Evolutionary conservation across 805 yeast genomes (phyloP).

Genomic region (Schwanniomyces sp.): DNA sequence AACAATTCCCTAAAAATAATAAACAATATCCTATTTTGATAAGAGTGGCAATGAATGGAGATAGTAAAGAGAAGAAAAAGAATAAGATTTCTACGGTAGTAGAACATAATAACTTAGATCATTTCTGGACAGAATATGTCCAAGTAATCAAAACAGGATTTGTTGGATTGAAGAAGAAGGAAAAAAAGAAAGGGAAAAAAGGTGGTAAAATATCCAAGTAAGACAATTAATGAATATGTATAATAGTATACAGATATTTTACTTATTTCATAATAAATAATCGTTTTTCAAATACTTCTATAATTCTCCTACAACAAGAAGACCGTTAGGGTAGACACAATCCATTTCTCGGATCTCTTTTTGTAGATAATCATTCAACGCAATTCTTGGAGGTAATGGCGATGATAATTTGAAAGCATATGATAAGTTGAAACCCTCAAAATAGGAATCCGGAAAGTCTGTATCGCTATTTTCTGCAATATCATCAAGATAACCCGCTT

Average conservation of each 20-base stretch:
- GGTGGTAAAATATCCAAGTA: slow-evolving; percentile 35
- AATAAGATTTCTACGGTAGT: slow-evolving; percentile 75
- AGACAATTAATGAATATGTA: neutral
- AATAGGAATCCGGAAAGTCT: slow-evolving; percentile 4
- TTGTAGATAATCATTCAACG: slow-evolving; percentile 23
- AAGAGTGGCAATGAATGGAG: slow-evolving; percentile 61
- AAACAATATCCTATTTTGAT: slow-evolving; percentile 61
- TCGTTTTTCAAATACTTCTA: neutral
- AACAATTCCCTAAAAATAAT: slow-evolving; percentile 16
- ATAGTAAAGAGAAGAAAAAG: slow-evolving; percentile 49
- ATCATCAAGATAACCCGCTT: slow-evolving; percentile 41
- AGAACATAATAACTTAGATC: slow-evolving; percentile 55
- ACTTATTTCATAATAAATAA: neutral
- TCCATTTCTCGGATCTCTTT: slow-evolving; percentile 61
- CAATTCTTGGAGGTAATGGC: slow-evolving; percentile 38
- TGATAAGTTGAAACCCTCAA: slow-evolving; percentile 20
- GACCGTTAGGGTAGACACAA: slow-evolving; percentile 41
- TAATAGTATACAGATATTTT: slow-evolving; percentile 1
- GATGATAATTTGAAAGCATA: slow-evolving; percentile 34
- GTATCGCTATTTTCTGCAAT: slow-evolving; percentile 19
- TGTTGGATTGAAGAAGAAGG: slow-evolving; percentile 77
- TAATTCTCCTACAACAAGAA: slow-evolving; percentile 59
- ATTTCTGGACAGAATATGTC: slow-evolving; percentile 77
- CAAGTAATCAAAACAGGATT: slow-evolving; percentile 69
- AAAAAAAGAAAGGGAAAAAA: slow-evolving; percentile 70